A percentile compares a stretch with the other conserved stretches of the same genome.
These are phyloP conservation scores for Pyricularia grisea DNA, from an alignment of 2,329 filamentous ascomycete genomes.

Conservation along the genomic window DNA sequence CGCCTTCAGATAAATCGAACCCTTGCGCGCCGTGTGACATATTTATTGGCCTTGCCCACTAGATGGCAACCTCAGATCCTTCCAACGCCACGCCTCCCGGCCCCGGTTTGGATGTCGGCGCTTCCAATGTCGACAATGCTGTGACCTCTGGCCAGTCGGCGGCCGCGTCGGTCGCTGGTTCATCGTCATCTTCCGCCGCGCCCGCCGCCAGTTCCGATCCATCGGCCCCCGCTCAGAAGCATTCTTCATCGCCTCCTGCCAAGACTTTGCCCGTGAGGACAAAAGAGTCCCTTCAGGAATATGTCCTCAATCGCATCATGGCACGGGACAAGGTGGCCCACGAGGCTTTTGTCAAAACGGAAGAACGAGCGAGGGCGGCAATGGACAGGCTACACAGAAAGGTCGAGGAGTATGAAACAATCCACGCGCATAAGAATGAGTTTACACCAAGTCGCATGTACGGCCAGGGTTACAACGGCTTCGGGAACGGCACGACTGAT, in stretches of 20 bases:
- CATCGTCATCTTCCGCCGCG: constrained; percentile 15
- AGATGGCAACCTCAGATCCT: constrained; percentile 33
- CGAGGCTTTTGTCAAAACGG: constrained; percentile 42
- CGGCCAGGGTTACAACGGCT: constrained; percentile 76
- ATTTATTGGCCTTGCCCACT: neutral
- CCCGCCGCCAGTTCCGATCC: constrained; percentile 7
- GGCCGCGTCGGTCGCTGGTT: constrained; percentile 11
- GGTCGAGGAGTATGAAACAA: constrained; percentile 55
- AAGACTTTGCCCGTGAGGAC: constrained; percentile 19
- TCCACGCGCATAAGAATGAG: constrained; percentile 45
- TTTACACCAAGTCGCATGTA: constrained; percentile 50
- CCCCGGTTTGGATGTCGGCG: constrained; percentile 3
- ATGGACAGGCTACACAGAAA: constrained; percentile 35
- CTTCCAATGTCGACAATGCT: constrained; percentile 5
- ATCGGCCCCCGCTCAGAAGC: constrained; percentile 1
- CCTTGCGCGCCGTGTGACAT: neutral
- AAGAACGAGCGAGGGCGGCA: constrained; percentile 42
- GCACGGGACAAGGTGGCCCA: constrained; percentile 45
- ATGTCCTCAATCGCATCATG: constrained; percentile 45
- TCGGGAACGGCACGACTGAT: constrained; percentile 80
- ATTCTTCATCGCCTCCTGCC: neutral
- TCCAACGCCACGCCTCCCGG: constrained; percentile 20
- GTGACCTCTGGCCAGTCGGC: constrained; percentile 19
- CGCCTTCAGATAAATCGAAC: neutral
- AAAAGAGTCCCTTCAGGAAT: constrained; percentile 43